Evolutionary conservation across 768 basidiomycete species (phyloP), one percentile per base, ranked within the genome.

Genomic region (Psilocybe cubensis): DNA sequence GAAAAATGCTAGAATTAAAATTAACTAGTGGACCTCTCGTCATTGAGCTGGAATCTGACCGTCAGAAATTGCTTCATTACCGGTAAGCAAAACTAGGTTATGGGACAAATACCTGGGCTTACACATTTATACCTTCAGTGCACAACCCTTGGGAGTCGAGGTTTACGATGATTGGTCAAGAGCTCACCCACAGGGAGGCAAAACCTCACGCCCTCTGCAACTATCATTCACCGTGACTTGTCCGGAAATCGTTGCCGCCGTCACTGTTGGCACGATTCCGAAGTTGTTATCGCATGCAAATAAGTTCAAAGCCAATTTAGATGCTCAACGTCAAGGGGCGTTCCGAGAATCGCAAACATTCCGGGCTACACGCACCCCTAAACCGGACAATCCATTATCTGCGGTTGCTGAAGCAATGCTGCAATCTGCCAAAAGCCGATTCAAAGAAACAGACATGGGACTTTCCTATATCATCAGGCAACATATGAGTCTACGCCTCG

Each of bases 361-460:
- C 78, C 79, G 88, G 21, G 79, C 82, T n/a, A 84, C 85, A 12
- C 83, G 83, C n/a, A 76, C 80, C 4, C 87, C 89, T 4, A 88
- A 84, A 64, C 89, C 89, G 6, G 87, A 87, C 49, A 93, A 92
- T 61, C 87, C 92, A 1, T 75, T 95, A 14, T 91, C 91, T 1
- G 84, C 89, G 11, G 91, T 94, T n/a, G 92, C 93, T 1, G 85
- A 90, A 60, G 90, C 92, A 27, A 91, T 94, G 85, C 70, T 94
- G 35, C 77, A 82, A 53, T 89, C 91, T 0, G 89, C 92, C 24
- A 82, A 85, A 40, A 85, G 76, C 41, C 83, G 85, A 20, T 83
- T 92, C 70, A 87, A 83, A 61, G 91, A 91, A 71, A 78, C 80
- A 12, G 89, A 88, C 56, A 71, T 74, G 8, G 81, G 76, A 1